Evolutionary conservation across 352 stramenopile species (phyloP).

Genomic region (Thraustochytrium sp.): DNA sequence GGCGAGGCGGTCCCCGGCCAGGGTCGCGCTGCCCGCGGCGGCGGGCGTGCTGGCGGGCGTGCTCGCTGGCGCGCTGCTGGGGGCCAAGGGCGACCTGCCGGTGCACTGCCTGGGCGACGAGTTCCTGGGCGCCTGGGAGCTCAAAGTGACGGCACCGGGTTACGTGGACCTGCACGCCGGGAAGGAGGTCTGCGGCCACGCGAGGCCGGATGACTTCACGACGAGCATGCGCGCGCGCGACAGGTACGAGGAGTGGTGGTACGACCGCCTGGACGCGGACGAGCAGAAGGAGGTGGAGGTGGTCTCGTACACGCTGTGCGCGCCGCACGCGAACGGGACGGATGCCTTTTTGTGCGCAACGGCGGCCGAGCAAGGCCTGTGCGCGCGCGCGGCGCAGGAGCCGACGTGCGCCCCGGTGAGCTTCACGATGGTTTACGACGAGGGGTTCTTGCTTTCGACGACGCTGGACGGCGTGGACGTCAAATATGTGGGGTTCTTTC

Average conservation of each 20-base stretch:
- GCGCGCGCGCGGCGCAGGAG: background rate
- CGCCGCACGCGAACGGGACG: background rate
- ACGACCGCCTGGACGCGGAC: background rate
- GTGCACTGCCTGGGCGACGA: constrained; percentile 39
- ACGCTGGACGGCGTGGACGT: background rate
- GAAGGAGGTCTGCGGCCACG: background rate
- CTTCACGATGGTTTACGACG: constrained; percentile 46
- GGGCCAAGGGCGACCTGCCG: background rate
- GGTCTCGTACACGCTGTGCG: background rate
- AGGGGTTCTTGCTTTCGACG: background rate
- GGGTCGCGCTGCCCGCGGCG: background rate
- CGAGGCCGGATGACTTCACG: constrained; percentile 10
- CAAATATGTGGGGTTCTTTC: constrained; percentile 39
- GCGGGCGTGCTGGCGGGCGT: too few relatives aligned
- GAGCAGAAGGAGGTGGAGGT: background rate
- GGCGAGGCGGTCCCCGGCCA: background rate
- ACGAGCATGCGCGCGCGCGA: background rate
- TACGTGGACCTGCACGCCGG: background rate
- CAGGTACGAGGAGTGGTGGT: background rate
- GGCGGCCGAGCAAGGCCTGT: too few relatives aligned
- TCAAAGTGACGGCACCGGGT: background rate
- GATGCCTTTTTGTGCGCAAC: background rate
- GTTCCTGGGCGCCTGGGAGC: constrained; percentile 10
- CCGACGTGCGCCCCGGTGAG: background rate
- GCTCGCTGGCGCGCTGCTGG: too few relatives aligned